Evolutionary conservation across 352 stramenopile genomes (phyloP), one percentile per base, ranked within the genome.

Genomic region (Nannochloropsis limnetica): DNA sequence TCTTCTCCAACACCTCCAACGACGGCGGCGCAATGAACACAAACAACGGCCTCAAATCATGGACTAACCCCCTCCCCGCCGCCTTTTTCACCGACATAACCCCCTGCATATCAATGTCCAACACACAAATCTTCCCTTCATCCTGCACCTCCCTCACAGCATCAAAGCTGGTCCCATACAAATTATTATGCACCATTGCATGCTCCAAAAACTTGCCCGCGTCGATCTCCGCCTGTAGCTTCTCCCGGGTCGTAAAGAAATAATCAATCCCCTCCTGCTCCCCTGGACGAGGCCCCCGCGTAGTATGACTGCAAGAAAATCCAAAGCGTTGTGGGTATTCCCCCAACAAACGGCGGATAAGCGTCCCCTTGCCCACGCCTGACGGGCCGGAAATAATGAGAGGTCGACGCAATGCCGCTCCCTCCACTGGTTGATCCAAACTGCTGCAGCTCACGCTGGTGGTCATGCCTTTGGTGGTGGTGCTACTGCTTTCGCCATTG

Each of bases 71-170:
- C 31, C 90, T 90, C 85, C 86, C 85, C 85, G 95, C 61, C 17
- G 81, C 85, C 27, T 68, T 29, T 32, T 82, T 80, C 9, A 88
- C 80, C 25, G 69, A 93, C 85, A 96, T 90, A 20, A 98, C 95
- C 32, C 96, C 96, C 87, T 98, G 95, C 74, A 98, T 93, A 85
- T 99, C 96, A 82, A 99, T 99, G 88, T 99, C 96, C 43, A 99
- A 84, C 80, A 99, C 95, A 88, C 96, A 99, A 83, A 99, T 95
- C 89, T 98, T 97, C 68, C 92, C 91, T 84, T 94, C 86, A 32
- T 92, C 88, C 85, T 95, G 90, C 45, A 99, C 95, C 82, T 91
- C 89, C 87, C 95, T 86, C 27, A 99, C 94, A 22, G 93, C 90
- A 15, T 89, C 80, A 20, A 88, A 87, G 32, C 86, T 91, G 1